Percentiles rank a stretch among this genome's conserved stretches.
phyloP scores from a whole-genome alignment of 352 stramenopile species.

The Globisporangium recalcitrans region DNA sequence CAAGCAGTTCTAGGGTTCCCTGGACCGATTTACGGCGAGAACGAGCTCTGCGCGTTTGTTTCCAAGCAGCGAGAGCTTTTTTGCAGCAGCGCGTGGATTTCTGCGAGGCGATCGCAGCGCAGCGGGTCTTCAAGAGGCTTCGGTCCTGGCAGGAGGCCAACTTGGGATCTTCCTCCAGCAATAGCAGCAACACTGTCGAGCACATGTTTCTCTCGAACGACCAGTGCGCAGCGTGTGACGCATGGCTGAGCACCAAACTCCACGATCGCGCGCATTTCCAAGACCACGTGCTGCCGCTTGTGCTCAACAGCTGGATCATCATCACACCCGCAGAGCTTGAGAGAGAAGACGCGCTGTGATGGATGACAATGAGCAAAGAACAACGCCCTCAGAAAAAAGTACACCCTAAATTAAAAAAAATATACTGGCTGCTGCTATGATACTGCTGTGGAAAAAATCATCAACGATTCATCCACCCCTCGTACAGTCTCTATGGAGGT shows the following conservation, averaged over 20 bases:
- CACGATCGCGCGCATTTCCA: constrained; percentile 24
- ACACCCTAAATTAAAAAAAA: constrained; percentile 1
- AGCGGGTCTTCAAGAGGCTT: constrained; percentile 33
- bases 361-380: not conserved
- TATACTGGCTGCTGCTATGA: constrained; percentile 16
- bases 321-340: constrained; percentile 23
- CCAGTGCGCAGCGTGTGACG: constrained; percentile 33
- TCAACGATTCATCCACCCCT: constrained; percentile 1
- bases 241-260: constrained; percentile 18
- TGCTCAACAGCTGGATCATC: constrained; percentile 32
- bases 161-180: not conserved
- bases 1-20: constrained; percentile 11
- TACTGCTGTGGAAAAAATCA: constrained; percentile 2
- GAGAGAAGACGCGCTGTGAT: constrained; percentile 22
- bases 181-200: not conserved
- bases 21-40: not conserved
- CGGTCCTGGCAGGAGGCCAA: constrained; percentile 28
- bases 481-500: constrained; percentile 3
- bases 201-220: constrained; percentile 29
- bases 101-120: constrained; percentile 28
- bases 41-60: constrained; percentile 23
- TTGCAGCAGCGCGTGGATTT: constrained; percentile 27
- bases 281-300: constrained; percentile 28
- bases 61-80: constrained; percentile 23
- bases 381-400: not conserved